These are phyloP conservation scores for Omphalea diandra DNA, from an alignment of 441 rosid genomes.

Conservation along the genomic window DNA sequence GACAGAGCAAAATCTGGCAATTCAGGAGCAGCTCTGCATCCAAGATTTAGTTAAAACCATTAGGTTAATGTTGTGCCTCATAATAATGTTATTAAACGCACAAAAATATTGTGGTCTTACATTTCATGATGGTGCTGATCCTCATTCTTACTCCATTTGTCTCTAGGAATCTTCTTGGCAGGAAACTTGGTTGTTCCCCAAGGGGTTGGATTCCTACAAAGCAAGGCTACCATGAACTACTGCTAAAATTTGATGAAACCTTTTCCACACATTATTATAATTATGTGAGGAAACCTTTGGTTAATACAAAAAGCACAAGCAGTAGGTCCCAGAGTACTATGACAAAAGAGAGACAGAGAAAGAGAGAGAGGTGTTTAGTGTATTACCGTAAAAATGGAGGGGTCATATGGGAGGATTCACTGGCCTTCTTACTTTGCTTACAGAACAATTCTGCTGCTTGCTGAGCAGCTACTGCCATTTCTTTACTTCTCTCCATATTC, in stretches of 20 bases:
- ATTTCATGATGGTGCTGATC: constrained; percentile 65
- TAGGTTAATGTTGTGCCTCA: neutral
- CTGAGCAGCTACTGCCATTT: constrained; percentile 80
- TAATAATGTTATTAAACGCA: no score
- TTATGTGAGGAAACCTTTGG: no score
- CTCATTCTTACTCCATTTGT: constrained; percentile 56
- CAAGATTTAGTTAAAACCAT: neutral
- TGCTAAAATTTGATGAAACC: no score
- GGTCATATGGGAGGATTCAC: constrained; percentile 53
- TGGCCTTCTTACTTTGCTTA: constrained; percentile 67
- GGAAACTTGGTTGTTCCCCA: constrained; percentile 83
- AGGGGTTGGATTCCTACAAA: constrained; percentile 56
- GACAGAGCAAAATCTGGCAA: constrained; percentile 91
- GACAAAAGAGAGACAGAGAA: no score
- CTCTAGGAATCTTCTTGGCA: constrained; percentile 69
- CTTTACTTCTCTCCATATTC: constrained; percentile 74
- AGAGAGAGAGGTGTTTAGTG: neutral
- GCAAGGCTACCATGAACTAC: no score
- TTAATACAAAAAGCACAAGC: no score
- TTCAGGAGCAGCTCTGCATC: constrained; percentile 63
- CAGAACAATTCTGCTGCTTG: constrained; percentile 74
- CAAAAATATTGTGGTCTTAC: constrained; percentile 44
- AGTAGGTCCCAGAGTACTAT: no score
- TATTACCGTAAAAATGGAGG: constrained; percentile 69
- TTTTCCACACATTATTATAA: no score